phyloP scores from a whole-genome alignment of 768 basidiomycete species.

The Glaciozyma antarctica region DNA sequence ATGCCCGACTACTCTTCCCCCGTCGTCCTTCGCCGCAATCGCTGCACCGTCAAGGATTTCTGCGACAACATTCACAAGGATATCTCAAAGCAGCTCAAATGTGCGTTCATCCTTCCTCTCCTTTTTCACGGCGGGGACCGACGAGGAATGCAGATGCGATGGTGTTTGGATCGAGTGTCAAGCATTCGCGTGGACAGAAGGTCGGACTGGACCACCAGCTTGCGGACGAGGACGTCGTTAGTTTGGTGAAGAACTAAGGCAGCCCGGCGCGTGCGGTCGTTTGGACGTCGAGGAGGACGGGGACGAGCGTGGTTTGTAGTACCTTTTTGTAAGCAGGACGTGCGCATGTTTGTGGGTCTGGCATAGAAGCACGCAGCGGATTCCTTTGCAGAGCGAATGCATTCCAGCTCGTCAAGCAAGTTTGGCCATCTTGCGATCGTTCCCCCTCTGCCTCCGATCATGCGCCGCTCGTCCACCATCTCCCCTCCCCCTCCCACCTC shows the following conservation, averaged over 20 bases:
- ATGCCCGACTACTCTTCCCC: conserved; percentile 83
- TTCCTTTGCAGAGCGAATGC: too few relatives aligned
- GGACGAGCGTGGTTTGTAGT: too few relatives aligned
- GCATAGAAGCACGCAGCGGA: too few relatives aligned
- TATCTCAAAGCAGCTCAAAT: conserved; percentile 69
- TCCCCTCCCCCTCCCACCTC: not conserved
- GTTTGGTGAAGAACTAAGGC: conserved; percentile 49
- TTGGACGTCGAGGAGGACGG: too few relatives aligned
- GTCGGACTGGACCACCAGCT: conserved; percentile 77
- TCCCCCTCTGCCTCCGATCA: not conserved
- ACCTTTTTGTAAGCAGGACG: too few relatives aligned
- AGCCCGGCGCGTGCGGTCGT: not conserved
- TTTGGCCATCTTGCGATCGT: not conserved
- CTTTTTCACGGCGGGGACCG: not conserved
- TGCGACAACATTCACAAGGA: conserved; percentile 92
- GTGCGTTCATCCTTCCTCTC: conserved; percentile 51
- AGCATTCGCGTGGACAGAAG: conserved; percentile 92
- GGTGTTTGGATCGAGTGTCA: conserved; percentile 96
- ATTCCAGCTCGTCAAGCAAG: not conserved
- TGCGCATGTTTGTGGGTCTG: too few relatives aligned
- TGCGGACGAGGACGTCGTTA: conserved; percentile 66
- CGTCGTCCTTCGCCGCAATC: conserved; percentile 57
- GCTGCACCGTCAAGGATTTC: conserved; percentile 59
- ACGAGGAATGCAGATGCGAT: conserved; percentile 38
- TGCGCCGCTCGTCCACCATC: not conserved